Percentiles rank a stretch among this genome's conserved stretches.
phyloP scores from a whole-genome alignment of 164 flowering plant genomes.

The Paratinospora sagittata region DNA sequence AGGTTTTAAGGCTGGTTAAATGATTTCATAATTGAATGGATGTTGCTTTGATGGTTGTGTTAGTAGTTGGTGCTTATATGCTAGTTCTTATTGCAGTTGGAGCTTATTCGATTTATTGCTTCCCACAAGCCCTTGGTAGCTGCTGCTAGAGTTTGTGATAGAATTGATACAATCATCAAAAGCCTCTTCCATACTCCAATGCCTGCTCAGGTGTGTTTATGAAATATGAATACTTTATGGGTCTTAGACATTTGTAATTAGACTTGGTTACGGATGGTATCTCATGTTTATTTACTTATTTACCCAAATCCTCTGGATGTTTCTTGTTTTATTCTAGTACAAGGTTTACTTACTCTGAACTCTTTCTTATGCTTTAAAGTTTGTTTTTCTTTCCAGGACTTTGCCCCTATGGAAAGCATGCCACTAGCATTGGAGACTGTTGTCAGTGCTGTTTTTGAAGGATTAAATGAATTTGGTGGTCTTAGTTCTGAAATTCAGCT shows the following conservation, averaged over 20 bases:
- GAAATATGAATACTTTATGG: background rate
- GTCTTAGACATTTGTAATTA: background rate
- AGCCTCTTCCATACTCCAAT: slow-evolving; percentile 32
- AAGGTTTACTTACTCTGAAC: background rate
- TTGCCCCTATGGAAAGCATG: slow-evolving; percentile 75
- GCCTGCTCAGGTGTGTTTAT: slow-evolving; percentile 52
- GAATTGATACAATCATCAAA: slow-evolving; percentile 45
- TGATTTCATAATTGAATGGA: background rate
- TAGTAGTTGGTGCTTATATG: slow-evolving; percentile 11
- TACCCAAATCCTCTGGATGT: background rate
- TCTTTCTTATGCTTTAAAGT: background rate
- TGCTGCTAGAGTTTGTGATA: slow-evolving; percentile 57
- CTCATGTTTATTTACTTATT: background rate
- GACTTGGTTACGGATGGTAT: background rate
- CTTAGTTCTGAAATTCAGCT: slow-evolving; percentile 52
- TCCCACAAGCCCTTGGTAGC: slow-evolving; percentile 67
- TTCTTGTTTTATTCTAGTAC: background rate
- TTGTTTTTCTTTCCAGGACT: slow-evolving; percentile 38
- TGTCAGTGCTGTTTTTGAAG: slow-evolving; percentile 67
- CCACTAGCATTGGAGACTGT: slow-evolving; percentile 74
- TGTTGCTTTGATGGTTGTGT: slow-evolving; percentile 2
- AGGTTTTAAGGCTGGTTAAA: background rate
- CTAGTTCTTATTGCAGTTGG: slow-evolving; percentile 50
- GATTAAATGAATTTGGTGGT: slow-evolving; percentile 47
- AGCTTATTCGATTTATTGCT: slow-evolving; percentile 62